These are phyloP conservation scores for Lasiosphaeria hispida DNA, from an alignment of 495 filamentous ascomycete species.

Conservation along the genomic window DNA sequence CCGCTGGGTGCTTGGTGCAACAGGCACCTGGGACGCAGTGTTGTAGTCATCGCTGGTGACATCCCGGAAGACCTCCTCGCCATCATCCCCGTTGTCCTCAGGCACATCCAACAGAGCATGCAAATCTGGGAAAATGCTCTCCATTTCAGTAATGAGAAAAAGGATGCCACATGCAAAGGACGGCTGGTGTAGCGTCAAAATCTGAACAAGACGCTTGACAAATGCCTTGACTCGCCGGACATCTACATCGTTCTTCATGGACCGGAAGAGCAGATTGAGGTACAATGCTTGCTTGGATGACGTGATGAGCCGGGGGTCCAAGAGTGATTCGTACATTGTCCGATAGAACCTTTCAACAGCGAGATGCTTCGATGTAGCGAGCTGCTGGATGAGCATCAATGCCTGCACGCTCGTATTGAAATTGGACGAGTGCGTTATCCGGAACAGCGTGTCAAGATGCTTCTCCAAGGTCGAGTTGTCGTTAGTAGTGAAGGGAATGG, in stretches of 20 bases:
- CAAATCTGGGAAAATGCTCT: slow-evolving; percentile 70
- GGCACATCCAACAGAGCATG: slow-evolving; percentile 68
- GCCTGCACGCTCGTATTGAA: slow-evolving; percentile 98
- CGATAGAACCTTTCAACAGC: slow-evolving; percentile 88
- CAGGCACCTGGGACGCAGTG: slow-evolving; percentile 26
- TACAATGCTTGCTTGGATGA: slow-evolving; percentile 96
- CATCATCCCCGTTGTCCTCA: slow-evolving; percentile 56
- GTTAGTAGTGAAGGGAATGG: slow-evolving; percentile 84
- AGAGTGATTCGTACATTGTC: slow-evolving; percentile 89
- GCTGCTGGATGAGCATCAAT: slow-evolving; percentile 91
- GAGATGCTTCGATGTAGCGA: slow-evolving; percentile 71
- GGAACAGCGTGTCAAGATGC: slow-evolving; percentile 90
- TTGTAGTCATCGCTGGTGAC: slow-evolving; percentile 65
- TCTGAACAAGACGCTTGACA: slow-evolving; percentile 85
- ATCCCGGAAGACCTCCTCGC: slow-evolving; percentile 50
- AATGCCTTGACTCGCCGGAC: slow-evolving; percentile 91
- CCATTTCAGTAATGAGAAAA: slow-evolving; percentile 80
- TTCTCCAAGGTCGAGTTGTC: slow-evolving; percentile 77
- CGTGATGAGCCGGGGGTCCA: slow-evolving; percentile 80
- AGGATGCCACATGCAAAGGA: slow-evolving; percentile 87
- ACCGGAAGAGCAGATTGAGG: slow-evolving; percentile 83
- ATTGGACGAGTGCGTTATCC: slow-evolving; percentile 94
- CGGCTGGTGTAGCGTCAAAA: slow-evolving; percentile 83
- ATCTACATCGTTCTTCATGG: slow-evolving; percentile 82
- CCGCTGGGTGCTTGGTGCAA: slow-evolving; percentile 13